These are phyloP conservation scores for Syzygium oleosum DNA, from an alignment of 345 rosid genomes.

Conservation along the genomic window DNA sequence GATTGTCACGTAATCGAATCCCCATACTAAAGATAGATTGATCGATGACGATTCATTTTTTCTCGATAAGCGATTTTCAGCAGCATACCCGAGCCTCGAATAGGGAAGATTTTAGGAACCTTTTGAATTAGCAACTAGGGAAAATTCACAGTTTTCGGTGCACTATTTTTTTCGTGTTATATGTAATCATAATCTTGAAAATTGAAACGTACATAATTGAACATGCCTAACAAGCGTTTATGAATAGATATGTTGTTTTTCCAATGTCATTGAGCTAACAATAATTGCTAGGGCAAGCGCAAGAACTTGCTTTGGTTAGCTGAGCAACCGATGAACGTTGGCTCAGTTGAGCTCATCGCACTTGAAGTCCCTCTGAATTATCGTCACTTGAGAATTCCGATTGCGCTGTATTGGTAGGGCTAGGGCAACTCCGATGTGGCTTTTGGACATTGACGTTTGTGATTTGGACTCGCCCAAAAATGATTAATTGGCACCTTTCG, in stretches of 20 bases:
- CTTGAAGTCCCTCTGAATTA: too few species aligned
- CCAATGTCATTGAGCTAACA: background rate
- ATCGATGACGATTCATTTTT: background rate
- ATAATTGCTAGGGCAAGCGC: background rate
- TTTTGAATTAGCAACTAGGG: background rate
- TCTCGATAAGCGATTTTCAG: background rate
- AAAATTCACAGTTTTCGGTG: background rate
- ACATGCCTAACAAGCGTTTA: background rate
- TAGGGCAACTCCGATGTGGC: too few species aligned
- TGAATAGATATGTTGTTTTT: background rate
- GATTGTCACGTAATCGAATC: too few species aligned
- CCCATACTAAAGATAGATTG: background rate
- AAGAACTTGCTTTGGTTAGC: background rate
- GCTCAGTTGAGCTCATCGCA: background rate
- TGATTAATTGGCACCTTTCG: too few species aligned
- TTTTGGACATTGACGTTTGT: too few species aligned
- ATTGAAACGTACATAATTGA: background rate
- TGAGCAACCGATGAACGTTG: background rate
- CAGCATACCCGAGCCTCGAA: background rate
- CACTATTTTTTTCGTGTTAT: background rate
- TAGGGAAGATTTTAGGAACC: too few species aligned
- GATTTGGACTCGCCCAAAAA: too few species aligned
- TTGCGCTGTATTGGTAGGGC: too few species aligned
- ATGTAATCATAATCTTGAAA: background rate
- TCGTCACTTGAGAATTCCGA: background rate